Percentiles rank a stretch among this genome's conserved stretches.
These are phyloP conservation scores for Ligustrum vulgare DNA, from an alignment of 257 asterid species.

Conservation along the genomic window DNA sequence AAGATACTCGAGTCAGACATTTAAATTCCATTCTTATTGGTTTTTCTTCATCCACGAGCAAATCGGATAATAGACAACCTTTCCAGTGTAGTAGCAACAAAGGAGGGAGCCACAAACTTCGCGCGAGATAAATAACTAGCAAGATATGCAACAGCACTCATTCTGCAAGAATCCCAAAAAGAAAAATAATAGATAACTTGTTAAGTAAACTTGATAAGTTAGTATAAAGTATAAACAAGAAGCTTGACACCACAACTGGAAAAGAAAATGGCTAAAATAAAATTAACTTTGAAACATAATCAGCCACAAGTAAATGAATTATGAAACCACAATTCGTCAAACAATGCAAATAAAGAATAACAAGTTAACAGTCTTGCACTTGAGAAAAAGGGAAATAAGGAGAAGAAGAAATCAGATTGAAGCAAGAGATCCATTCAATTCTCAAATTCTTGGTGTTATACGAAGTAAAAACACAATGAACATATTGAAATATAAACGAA, in stretches of 20 bases:
- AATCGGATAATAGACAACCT: conserved; percentile 45
- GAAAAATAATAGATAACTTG: background rate
- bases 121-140: conserved; percentile 94
- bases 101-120: conserved; percentile 54
- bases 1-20: conserved; percentile 22
- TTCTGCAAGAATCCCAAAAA: conserved; percentile 54
- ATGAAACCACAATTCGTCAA: background rate
- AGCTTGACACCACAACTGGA: background rate
- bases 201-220: conserved; percentile 6
- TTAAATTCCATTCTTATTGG: background rate
- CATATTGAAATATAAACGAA: background rate
- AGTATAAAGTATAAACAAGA: conserved; percentile 17
- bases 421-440: background rate
- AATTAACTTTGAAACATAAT: background rate
- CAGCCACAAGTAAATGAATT: background rate
- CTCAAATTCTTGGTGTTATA: background rate
- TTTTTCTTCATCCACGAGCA: conserved; percentile 8
- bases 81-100: conserved; percentile 56
- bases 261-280: background rate
- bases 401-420: background rate
- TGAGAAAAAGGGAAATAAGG: background rate
- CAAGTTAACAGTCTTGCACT: background rate
- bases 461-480: background rate
- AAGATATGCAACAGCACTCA: conserved; percentile 93
- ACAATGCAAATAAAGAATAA: background rate